Base-by-base conservation (phyloP, 768 basidiomycete genomes). In the Piloderma croceum region DNA sequence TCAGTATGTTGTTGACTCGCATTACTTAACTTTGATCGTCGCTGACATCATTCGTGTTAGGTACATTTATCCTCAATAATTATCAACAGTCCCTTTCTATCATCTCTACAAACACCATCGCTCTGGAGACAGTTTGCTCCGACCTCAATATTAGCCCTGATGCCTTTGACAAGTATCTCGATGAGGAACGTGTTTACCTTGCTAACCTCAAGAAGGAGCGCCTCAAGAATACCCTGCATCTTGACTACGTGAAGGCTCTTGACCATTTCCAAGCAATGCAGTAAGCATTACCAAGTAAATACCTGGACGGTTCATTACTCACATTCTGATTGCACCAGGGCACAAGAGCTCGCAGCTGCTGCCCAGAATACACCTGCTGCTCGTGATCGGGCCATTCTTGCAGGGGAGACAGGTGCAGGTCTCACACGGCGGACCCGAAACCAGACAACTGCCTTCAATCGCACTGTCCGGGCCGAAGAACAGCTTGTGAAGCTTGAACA, bases 401-500 rank as follows among this genome's bases (percentile, higher is more conserved):
- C 41, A 29, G 29, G 1, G 6, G 7, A 5, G 36, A 32, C 22
- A 41, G 52, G 4, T 56, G 50, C 2, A 13, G 38, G 25, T 62
- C 55, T 3, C 36, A 39, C 6, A 50, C 42, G 42, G 37, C 52
- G 3, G 62, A 65, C 37, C 57, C 53, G 0, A 42, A 49, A 13
- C 53, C n/a, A n/a, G 47, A 2, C 47, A 46, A 2, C 35, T 48
- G 25, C 43, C 54, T 1, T 33, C n/a, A 4, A 61, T 27, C 34
- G 38, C 17, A 25, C 39, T 17, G 49, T 54, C 6, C 25, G 33
- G 6, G 24, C 58, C 24, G 29, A 17, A 18, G 17, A 31, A 6
- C 51, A 57, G 31, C 43, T 61, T 18, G 32, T 47, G 4, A 23
- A 46, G 24, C 37, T 59, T 25, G 60, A 61, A 47, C 39, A 44